phyloP scores from a whole-genome alignment of 2,329 filamentous ascomycete species.

The Fusarium fujikuroi region DNA sequence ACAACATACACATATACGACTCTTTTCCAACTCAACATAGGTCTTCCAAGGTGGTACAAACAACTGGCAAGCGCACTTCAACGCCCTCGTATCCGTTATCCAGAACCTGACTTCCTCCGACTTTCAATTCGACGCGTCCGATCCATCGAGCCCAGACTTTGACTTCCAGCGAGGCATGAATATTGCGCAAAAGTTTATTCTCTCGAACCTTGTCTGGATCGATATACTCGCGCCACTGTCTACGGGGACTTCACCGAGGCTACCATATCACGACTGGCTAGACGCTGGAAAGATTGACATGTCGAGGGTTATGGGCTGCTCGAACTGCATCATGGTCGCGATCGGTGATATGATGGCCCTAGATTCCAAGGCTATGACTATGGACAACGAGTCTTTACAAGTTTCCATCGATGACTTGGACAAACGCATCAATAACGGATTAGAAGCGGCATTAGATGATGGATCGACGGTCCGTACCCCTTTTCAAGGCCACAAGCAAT shows the following conservation, averaged over 20 bases:
- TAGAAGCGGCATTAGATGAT: not conserved
- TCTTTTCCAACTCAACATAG: not conserved
- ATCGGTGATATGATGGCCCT: conserved; percentile 32
- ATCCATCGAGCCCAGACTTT: conserved; percentile 2
- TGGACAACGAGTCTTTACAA: not conserved
- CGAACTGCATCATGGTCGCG: conserved; percentile 28
- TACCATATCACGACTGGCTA: conserved; percentile 27
- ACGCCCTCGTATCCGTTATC: conserved; percentile 25
- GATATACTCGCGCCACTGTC: conserved; percentile 31
- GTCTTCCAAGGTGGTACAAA: conserved; percentile 34
- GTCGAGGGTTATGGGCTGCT: conserved; percentile 36
- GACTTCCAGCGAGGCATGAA: conserved; percentile 27
- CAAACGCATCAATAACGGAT: not conserved
- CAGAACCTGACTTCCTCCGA: conserved; percentile 9
- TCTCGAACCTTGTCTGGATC: conserved; percentile 37
- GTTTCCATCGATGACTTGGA: not conserved
- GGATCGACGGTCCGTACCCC: not conserved
- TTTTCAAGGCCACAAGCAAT: fast-evolving
- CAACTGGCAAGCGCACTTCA: conserved; percentile 38
- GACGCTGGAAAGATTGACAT: conserved; percentile 20
- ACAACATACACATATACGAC: too few species aligned
- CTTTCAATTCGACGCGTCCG: not conserved
- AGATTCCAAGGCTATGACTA: not conserved
- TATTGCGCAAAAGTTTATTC: conserved; percentile 30
- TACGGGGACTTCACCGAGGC: conserved; percentile 2